Base-by-base conservation (phyloP, 2,329 filamentous ascomycete genomes). In the Aspergillus fructus region DNA sequence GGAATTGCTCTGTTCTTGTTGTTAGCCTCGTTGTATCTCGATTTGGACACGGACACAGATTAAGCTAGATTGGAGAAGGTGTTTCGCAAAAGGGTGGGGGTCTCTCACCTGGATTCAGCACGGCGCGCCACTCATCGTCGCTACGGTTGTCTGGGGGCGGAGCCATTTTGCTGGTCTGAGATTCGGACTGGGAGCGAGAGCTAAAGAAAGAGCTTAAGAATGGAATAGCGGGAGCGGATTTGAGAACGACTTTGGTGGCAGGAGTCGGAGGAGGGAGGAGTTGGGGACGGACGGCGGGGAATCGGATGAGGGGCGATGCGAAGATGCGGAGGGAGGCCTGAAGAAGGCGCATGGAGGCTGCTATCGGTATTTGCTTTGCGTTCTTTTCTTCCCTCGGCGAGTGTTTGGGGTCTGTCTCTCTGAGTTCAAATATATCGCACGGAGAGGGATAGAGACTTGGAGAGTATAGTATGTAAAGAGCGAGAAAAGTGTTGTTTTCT, bases 51-150 rank as follows among this genome's bases (percentile, higher is more conserved):
- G 8, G 13, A 23, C 21, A 11, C 3, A 40, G 11, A 3, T 21
- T 15, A 21, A 13, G 1, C 21, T 24, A n/a, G 4, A 17, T 3
- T 4, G 33, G 39, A 34, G 8, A 49, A 37, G 39, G 43, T 7
- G 23, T 3, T 27, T 24, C 7, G 15, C n/a, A 7, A 33, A 7
- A 8, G 27, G n/a, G 13, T 2, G 13, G 2, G 30, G n/a, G 30
- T 15, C n/a, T 5, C 15, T 30, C 77, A 89, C 87, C 87, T 70
- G 83, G 84, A 56, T 81, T 92, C 53, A 99, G 79, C 58, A 96
- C 85, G 8, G 93, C 90, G 64, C 87, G 89, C 94, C 94, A 99
- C 78, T 97, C 92, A 56, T 90, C 85, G 21, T 92, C 83, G 40
- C 80, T 84, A 75, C 92, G 90, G 73, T 94, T 78, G 52, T 94